phyloP scores from a whole-genome alignment of 352 stramenopile species.

The Pythium brachiatum region DNA sequence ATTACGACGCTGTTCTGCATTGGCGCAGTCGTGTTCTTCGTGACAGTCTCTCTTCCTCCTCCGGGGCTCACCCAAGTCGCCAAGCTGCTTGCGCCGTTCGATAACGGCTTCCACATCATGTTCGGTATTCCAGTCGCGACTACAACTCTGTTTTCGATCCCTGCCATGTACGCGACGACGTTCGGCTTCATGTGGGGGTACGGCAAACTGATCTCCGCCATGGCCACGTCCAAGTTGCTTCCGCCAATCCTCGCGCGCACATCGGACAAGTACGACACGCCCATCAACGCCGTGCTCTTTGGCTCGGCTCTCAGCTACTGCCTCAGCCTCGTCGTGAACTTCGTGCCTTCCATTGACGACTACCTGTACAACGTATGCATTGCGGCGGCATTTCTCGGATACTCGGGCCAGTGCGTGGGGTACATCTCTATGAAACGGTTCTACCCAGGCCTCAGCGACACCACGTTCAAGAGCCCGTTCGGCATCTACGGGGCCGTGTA shows the following conservation, averaged over 20 bases:
- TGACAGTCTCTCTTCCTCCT: constrained; percentile 26
- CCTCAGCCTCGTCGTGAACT: constrained; percentile 25
- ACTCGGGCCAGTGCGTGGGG: constrained; percentile 32
- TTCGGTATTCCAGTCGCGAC: constrained; percentile 19
- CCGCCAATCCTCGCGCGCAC: constrained; percentile 15
- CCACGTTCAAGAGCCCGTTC: constrained; percentile 26
- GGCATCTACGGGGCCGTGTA: constrained; percentile 30
- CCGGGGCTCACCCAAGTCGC: constrained; percentile 22
- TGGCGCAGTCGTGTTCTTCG: constrained; percentile 24
- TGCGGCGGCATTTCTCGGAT: constrained; percentile 25
- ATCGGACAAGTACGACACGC: constrained; percentile 28
- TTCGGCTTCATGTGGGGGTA: constrained; percentile 38
- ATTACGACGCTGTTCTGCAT: constrained; percentile 23
- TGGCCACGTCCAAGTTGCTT: constrained; percentile 29
- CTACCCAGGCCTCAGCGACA: constrained; percentile 18
- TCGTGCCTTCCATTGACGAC: constrained; percentile 20
- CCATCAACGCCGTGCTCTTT: constrained; percentile 22
- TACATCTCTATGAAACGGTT: constrained; percentile 31
- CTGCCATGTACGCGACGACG: constrained; percentile 30
- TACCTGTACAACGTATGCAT: constrained; percentile 31
- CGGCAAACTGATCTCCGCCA: constrained; percentile 25
- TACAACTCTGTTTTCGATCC: constrained; percentile 32
- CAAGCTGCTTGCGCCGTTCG: constrained; percentile 26
- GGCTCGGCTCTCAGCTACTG: constrained; percentile 26
- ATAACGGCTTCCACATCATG: constrained; percentile 31